These are phyloP conservation scores for Picochlorum sp. DNA, from an alignment of 139 green algal genomes.

Conservation along the genomic window DNA sequence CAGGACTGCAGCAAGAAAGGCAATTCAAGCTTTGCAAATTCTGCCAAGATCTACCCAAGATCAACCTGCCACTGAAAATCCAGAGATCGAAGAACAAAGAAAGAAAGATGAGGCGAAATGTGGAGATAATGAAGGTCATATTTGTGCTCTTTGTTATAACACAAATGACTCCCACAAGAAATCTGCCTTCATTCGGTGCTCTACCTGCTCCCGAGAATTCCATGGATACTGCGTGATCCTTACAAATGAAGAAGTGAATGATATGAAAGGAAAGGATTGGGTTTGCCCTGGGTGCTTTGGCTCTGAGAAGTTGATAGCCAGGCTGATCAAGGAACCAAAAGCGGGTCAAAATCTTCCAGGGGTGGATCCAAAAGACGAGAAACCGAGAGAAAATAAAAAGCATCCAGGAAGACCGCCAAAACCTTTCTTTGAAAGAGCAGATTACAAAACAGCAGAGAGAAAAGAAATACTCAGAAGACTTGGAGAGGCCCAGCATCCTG, in stretches of 20 bases:
- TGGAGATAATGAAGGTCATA: constrained; percentile 30
- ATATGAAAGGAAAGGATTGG: constrained; percentile 13
- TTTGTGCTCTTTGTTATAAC: constrained; percentile 18
- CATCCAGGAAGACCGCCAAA: constrained; percentile 8
- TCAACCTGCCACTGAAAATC: background rate
- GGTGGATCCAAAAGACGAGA: background rate
- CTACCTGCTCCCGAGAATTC: constrained; percentile 38
- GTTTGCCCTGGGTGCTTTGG: constrained; percentile 22
- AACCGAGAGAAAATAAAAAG: constrained; percentile 3
- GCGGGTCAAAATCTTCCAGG: background rate
- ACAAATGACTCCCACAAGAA: constrained; percentile 15
- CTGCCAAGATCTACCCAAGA: background rate
- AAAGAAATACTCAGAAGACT: constrained; percentile 9
- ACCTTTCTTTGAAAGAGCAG: constrained; percentile 16
- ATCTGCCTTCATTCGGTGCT: constrained; percentile 29
- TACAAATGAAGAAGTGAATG: constrained; percentile 17
- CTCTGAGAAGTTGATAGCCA: constrained; percentile 8
- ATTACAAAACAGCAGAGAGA: constrained; percentile 15
- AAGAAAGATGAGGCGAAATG: constrained; percentile 17
- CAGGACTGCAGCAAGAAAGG: constrained; percentile 17
- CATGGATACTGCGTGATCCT: constrained; percentile 26
- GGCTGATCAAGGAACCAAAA: background rate
- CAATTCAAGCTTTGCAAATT: background rate
- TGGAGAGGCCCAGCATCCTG: background rate
- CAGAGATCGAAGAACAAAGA: constrained; percentile 9